Evolutionary conservation across 2,329 filamentous ascomycete genomes (phyloP), one percentile per base, ranked within the genome.

Genomic region (Nectriaceae sp.): DNA sequence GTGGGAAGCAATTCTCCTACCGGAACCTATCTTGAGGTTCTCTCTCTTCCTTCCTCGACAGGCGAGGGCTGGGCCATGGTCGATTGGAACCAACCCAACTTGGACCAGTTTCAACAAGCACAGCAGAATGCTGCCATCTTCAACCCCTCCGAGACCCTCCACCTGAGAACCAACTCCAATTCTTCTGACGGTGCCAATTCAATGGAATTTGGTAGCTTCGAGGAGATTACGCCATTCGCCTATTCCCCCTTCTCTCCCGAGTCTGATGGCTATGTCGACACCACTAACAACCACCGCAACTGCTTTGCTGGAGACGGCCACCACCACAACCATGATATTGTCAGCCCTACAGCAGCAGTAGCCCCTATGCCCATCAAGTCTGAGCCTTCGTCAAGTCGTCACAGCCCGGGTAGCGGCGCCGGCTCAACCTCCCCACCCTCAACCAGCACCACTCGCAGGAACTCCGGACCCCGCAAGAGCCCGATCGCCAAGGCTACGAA

Each of bases 31-130:
- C 75, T 96, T 40, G 92, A 97, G 70, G 89, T 96, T 26, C 75
- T 93, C 42, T 97, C 93, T 5, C 75, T 96, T 37, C 80, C 83
- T 20, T 87, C 85, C 47, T 90, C 90, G 56, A 89, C 88, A 63
- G 91, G 95, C 60, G 89, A 92, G 60, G 89, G 90, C 49, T 97
- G 92, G 92, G 84, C 83, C 42, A 82, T 88, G 57, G 85, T 97
- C 48, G 89, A 94, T 56, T 82, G 84, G 65, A 85, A 85, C 50
- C 83, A 86, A 51, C 85, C 83, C 52, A 87, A 85, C 42, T 61
- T 72, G 31, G 84, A 88, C 58, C 88, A 93, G 58, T 71, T 72
- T 50, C 67, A 70, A 42, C 74, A 76, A 49, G 66, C 75, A 35
- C 78, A 80, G 38, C 80, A 82, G 43, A 82, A 76, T 53, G 69